phyloP scores from a whole-genome alignment of 257 asterid species.

The Capsicum rhomboideum region DNA sequence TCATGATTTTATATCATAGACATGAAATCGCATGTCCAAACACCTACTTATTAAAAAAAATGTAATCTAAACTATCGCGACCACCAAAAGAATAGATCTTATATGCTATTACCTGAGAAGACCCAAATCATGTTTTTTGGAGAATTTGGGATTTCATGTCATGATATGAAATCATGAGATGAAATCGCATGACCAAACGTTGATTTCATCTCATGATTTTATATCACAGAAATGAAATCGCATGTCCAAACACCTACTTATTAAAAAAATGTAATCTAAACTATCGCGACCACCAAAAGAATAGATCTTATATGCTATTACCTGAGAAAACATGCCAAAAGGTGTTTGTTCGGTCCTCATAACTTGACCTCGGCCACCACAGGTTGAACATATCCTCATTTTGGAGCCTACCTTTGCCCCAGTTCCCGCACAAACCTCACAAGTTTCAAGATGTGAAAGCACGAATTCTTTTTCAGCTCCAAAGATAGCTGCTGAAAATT shows the following conservation, averaged over 20 bases:
- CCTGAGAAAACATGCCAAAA: constrained; percentile 99
- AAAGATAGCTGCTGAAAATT: constrained; percentile 82
- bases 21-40: too few relatives aligned
- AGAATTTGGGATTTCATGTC: too few relatives aligned
- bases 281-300: not conserved
- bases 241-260: too few relatives aligned
- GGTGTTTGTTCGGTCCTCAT: constrained; percentile 99
- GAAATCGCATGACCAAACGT: too few relatives aligned
- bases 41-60: not conserved
- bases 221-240: too few relatives aligned
- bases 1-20: too few relatives aligned
- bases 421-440: constrained; percentile 82
- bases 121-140: too few relatives aligned
- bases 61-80: not conserved
- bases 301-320: constrained; percentile 5
- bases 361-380: constrained; percentile 99
- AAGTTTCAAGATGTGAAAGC: constrained; percentile 89
- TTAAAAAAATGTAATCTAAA: not conserved
- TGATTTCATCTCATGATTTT: too few relatives aligned
- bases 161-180: too few relatives aligned
- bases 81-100: not conserved
- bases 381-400: constrained; percentile 93
- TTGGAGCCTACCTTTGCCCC: constrained; percentile 95
- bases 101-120: constrained; percentile 62
- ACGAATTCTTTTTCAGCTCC: constrained; percentile 94